phyloP scores from a whole-genome alignment of 768 basidiomycete species.

The Amanita phalloides region DNA sequence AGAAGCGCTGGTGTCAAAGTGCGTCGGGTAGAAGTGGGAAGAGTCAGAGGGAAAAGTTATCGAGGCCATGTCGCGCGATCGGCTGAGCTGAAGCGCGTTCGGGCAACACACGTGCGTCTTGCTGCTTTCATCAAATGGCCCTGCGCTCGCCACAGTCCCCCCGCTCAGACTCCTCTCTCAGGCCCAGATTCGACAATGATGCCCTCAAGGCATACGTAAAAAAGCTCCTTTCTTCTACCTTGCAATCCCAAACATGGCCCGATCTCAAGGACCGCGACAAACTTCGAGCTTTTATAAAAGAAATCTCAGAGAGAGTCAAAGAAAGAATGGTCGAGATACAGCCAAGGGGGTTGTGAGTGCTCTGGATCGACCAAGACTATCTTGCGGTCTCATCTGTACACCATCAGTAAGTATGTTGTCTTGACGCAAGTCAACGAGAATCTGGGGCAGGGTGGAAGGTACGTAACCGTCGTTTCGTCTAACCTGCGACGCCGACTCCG shows the following conservation, averaged over 20 bases:
- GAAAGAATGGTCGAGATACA: slow-evolving; percentile 81
- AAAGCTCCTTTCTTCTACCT: slow-evolving; percentile 62
- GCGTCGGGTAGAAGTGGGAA: slow-evolving; percentile 42
- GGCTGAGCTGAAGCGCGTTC: neutral
- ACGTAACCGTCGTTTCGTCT: slow-evolving; percentile 8
- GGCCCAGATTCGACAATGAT: slow-evolving; percentile 62
- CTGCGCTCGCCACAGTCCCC: slow-evolving; percentile 49
- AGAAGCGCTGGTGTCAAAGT: slow-evolving; percentile 47
- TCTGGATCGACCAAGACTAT: neutral
- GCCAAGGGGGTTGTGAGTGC: slow-evolving; percentile 72
- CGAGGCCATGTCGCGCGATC: slow-evolving; percentile 40
- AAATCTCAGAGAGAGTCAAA: slow-evolving; percentile 77
- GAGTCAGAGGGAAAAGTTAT: slow-evolving; percentile 50
- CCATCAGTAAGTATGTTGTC: slow-evolving; percentile 72
- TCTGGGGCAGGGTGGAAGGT: slow-evolving; percentile 78
- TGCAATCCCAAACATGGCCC: slow-evolving; percentile 58
- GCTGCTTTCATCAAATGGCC: slow-evolving; percentile 9
- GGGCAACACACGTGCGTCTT: too few relatives aligned
- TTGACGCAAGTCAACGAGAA: slow-evolving; percentile 82
- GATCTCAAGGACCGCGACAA: slow-evolving; percentile 59
- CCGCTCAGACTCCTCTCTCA: slow-evolving; percentile 50
- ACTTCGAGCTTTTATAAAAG: slow-evolving; percentile 69
- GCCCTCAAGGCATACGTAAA: slow-evolving; percentile 72
- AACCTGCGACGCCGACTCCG: neutral
- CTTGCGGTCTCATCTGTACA: slow-evolving; percentile 4